Evolutionary conservation across 2,329 filamentous ascomycete genomes (phyloP).

Genomic region (Diaporthe longicolla): DNA sequence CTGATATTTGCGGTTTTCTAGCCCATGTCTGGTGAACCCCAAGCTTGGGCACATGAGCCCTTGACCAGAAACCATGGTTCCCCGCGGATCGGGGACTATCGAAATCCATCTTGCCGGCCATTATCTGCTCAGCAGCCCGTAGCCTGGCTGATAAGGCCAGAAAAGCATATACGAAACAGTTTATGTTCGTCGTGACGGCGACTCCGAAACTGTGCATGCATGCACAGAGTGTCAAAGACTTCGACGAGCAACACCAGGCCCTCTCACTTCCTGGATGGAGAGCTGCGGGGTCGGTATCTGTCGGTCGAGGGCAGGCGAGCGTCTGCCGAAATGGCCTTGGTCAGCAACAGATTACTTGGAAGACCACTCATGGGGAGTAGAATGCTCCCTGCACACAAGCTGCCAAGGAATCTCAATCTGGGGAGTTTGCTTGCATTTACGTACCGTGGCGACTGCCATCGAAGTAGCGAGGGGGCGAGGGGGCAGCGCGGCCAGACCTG

Average conservation of each 20-base stretch:
- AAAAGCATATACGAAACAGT: neutral
- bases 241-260: too few species aligned
- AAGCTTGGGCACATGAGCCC: too few species aligned
- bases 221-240: neutral
- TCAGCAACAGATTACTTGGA: neutral
- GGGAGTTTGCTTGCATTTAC: neutral
- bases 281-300: slow-evolving; percentile 29
- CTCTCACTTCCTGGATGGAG: slow-evolving; percentile 6
- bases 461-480: slow-evolving; percentile 22
- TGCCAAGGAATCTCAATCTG: neutral
- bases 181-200: too few species aligned
- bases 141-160: neutral
- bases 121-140: neutral
- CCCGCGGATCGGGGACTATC: too few species aligned
- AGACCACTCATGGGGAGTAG: neutral
- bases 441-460: slow-evolving; percentile 24
- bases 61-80: neutral
- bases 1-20: neutral
- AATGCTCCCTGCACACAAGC: neutral
- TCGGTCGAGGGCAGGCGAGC: slow-evolving; percentile 23
- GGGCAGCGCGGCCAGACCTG: neutral
- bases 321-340: neutral
- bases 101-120: neutral
- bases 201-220: too few species aligned
- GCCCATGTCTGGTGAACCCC: too few species aligned